Evolutionary conservation across 257 asterid genomes (phyloP).

Genomic region (Fraxinus cuspidata): DNA sequence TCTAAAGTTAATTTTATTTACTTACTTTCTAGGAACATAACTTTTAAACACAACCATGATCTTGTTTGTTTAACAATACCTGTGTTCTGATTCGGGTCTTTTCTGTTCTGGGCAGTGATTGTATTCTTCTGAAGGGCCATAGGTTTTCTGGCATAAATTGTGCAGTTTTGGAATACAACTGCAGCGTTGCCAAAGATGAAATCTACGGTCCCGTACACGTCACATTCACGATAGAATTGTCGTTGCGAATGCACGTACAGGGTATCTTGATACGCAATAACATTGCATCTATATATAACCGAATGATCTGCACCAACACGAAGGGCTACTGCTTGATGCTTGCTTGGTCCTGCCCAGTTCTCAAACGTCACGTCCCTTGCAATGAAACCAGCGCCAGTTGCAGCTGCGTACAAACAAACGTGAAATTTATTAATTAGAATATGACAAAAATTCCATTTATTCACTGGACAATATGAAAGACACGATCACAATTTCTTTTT

Average conservation of each 20-base stretch:
- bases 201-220: conserved; percentile 54
- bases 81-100: conserved; percentile 54
- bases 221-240: conserved; percentile 54
- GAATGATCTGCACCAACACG: conserved; percentile 54
- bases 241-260: conserved; percentile 42
- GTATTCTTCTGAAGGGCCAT: conserved; percentile 45
- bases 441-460: not conserved
- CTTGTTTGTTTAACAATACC: conserved; percentile 16
- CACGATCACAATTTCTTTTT: not conserved
- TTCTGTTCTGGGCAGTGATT: conserved; percentile 54
- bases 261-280: conserved; percentile 55
- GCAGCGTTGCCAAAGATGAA: conserved; percentile 65
- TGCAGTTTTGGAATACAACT: conserved; percentile 49
- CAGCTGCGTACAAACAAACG: conserved; percentile 37
- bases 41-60: not conserved
- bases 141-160: conserved; percentile 42
- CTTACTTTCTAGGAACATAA: not conserved
- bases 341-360: conserved; percentile 51
- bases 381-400: conserved; percentile 56
- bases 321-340: conserved; percentile 63
- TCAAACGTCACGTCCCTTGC: conserved; percentile 56
- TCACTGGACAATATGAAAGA: not conserved
- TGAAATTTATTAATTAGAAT: not conserved
- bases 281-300: conserved; percentile 46
- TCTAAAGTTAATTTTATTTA: not conserved